Percentiles rank a stretch among this genome's conserved stretches.
Evolutionary conservation across 805 yeast genomes (phyloP).

Genomic region (Nakazawaea anatomiae): DNA sequence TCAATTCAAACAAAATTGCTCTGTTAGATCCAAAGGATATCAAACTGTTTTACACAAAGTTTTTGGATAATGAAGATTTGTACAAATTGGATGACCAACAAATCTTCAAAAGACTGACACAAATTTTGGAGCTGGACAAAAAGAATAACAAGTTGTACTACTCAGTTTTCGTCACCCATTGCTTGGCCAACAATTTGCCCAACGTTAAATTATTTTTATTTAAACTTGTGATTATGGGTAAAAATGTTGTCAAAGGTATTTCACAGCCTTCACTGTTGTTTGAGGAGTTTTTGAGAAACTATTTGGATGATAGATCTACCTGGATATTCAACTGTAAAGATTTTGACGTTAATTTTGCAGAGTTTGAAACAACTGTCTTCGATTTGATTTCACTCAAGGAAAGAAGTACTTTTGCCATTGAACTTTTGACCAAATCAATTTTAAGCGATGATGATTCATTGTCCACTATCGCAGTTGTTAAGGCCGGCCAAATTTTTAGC

Average conservation of each 20-base stretch:
- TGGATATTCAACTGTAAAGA: conserved; percentile 39
- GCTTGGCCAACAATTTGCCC: conserved; percentile 44
- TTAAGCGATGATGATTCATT: conserved; percentile 36
- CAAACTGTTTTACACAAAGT: conserved; percentile 31
- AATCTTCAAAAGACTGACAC: conserved; percentile 29
- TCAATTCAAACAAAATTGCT: conserved; percentile 39
- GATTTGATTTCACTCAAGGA: conserved; percentile 60
- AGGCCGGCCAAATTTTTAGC: conserved; percentile 50
- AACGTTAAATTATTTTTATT: conserved; percentile 49
- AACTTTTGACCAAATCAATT: conserved; percentile 53
- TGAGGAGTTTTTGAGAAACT: conserved; percentile 36
- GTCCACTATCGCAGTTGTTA: conserved; percentile 42
- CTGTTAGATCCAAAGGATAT: conserved; percentile 64
- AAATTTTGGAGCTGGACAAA: conserved; percentile 39
- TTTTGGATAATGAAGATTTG: conserved; percentile 33
- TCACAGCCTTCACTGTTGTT: conserved; percentile 41
- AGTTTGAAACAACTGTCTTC: conserved; percentile 53
- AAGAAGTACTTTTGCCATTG: conserved; percentile 47
- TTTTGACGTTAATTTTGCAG: conserved; percentile 44
- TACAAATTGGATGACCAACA: conserved; percentile 46
- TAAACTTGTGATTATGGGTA: conserved; percentile 34
- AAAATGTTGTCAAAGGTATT: conserved; percentile 33
- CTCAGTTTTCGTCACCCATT: conserved; percentile 68
- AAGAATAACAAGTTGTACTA: conserved; percentile 50
- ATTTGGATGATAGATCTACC: conserved; percentile 37